Evolutionary conservation across 768 basidiomycete genomes (phyloP), one percentile per base, ranked within the genome.

Genomic region (Serendipita indica): DNA sequence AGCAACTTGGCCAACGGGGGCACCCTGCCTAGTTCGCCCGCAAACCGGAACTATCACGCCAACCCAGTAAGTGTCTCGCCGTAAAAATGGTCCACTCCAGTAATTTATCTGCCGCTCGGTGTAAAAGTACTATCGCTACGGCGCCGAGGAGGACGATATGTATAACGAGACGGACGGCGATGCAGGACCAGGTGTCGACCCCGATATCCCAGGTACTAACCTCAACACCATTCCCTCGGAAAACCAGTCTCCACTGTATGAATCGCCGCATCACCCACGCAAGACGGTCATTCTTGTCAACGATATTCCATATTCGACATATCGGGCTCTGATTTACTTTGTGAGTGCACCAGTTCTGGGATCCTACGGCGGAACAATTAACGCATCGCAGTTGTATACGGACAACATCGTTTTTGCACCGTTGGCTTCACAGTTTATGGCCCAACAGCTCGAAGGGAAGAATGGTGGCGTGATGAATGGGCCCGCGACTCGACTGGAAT

Each of bases 351-450:
- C n/a, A 18, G 18, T 25, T 43, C 27, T 1, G 3, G 5, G n/a
- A 7, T 7, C 27, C 27, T 7, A 3, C 22, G 22, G 35, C 10
- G 10, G 35, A 37, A 37, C 35, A n/a, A 10, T 37, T 37, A 10
- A 37, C n/a, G n/a, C n/a, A n/a, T n/a, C n/a, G n/a, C n/a, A 54
- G 49, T 28, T 54, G 22, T 54, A 54, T 2, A 54, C 49, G 22
- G 49, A 54, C 49, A 54, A 28, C 32, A 30, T 54, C 4, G 49
- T 54, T 22, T 54, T 54, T 30, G 49, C 49, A 54, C 49, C 49
- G 20, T 18, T 54, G 3, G 49, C 49, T 22, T 54, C 49, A 10
- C 49, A 54, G n/a, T 54, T 54, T 33, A 54, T 54, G 49, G 49
- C 49, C 32, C 32, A 27, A 33, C 25, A 27, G 32, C 10, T 27